Conservation (phyloP, 2,329 filamentous ascomycete species). For the Fusarium pseudoanthophilum region DNA sequence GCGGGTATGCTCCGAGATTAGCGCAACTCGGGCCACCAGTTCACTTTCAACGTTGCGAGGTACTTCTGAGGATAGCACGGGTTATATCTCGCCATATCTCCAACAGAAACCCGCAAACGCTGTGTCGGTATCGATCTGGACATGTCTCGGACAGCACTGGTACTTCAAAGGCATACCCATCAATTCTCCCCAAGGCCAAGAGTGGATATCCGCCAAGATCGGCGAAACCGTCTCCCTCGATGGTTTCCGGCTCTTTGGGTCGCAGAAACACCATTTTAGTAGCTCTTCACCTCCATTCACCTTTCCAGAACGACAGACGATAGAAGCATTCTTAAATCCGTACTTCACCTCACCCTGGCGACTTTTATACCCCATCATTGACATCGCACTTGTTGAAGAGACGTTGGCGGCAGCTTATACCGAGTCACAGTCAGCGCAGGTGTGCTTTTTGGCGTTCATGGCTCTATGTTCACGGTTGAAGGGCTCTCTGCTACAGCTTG, state of each 20-base stretch:
- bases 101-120: fast-evolving
- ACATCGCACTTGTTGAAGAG: background rate
- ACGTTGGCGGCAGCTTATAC: background rate
- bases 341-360: background rate
- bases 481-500: fast-evolving
- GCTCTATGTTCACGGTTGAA: background rate
- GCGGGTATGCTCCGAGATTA: background rate
- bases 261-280: background rate
- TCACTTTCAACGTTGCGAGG: background rate
- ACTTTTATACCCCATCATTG: background rate
- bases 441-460: background rate
- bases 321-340: background rate
- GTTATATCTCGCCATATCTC: background rate
- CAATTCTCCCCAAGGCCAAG: background rate
- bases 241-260: background rate
- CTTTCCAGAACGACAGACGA: background rate
- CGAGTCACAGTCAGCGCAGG: fast-evolving
- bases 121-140: background rate
- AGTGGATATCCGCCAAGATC: background rate
- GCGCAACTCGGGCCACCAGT: too few relatives aligned
- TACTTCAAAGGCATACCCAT: slow-evolving; percentile 3
- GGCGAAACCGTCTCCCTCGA: background rate
- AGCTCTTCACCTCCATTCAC: background rate
- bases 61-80: background rate
- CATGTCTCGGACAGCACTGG: background rate